These are phyloP conservation scores for Chlorella sp. DNA, from an alignment of 139 green algal genomes.

Conservation along the genomic window DNA sequence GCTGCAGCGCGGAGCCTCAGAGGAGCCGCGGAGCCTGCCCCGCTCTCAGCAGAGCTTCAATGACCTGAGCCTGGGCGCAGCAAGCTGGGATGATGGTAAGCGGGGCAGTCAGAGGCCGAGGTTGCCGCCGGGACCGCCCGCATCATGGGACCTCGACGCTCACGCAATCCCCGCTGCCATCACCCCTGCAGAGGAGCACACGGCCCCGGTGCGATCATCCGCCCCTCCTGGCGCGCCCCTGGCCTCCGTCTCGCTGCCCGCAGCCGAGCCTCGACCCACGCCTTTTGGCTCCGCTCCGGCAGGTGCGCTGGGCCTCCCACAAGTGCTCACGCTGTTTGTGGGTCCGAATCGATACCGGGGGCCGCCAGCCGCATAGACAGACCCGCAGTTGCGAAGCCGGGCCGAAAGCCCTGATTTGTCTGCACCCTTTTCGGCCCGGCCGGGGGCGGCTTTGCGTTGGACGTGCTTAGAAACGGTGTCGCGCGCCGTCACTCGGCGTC, in stretches of 20 bases:
- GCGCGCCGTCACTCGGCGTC: background rate
- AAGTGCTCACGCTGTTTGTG: background rate
- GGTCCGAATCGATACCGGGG: background rate
- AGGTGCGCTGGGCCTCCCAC: background rate
- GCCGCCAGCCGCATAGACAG: background rate
- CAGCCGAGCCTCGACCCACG: background rate
- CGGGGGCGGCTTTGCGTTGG: too few relatives aligned
- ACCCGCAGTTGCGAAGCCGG: background rate
- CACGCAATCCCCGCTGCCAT: too few relatives aligned
- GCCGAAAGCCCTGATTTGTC: too few relatives aligned
- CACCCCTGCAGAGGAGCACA: background rate
- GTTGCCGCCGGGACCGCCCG: background rate
- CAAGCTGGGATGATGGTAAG: constrained; percentile 9
- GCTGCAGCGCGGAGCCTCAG: background rate
- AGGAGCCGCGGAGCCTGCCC: background rate
- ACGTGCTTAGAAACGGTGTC: background rate
- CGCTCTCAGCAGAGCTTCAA: constrained; percentile 31
- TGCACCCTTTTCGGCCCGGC: background rate
- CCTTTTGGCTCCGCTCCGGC: constrained; percentile 3
- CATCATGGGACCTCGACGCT: background rate
- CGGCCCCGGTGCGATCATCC: background rate
- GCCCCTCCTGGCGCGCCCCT: background rate
- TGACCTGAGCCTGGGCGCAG: constrained; percentile 35
- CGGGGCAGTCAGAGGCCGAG: background rate
- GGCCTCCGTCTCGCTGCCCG: background rate